Evolutionary conservation across 345 rosid genomes (phyloP).

Genomic region (Eucalyptus globulus): DNA sequence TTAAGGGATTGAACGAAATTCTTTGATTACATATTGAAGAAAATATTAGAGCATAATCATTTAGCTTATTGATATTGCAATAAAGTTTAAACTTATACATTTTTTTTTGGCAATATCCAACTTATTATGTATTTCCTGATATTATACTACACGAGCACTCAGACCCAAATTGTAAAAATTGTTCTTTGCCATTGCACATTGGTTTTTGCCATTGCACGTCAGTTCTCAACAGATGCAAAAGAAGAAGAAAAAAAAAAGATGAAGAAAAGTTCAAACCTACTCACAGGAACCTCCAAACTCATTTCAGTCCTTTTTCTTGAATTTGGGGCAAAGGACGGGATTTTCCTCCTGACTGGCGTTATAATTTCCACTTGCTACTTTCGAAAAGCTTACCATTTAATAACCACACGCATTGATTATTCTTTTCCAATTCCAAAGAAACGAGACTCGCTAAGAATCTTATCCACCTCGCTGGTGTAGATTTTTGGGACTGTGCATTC

Average conservation of each 20-base stretch:
- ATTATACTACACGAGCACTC: not conserved
- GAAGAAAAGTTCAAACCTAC: not conserved
- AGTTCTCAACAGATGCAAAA: not conserved
- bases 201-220: not conserved
- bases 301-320: not conserved
- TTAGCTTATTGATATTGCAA: not conserved
- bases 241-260: too few relatives aligned
- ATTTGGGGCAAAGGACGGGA: not conserved
- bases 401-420: not conserved
- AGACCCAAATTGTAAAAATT: not conserved
- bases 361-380: not conserved
- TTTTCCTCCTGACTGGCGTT: not conserved
- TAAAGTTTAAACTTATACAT: not conserved
- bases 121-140: not conserved
- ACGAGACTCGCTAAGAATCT: not conserved
- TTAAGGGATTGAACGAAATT: not conserved
- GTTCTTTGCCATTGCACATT: not conserved
- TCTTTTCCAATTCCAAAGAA: not conserved
- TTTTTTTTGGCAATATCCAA: not conserved
- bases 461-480: not conserved
- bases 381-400: not conserved
- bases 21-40: not conserved
- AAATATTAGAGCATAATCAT: not conserved
- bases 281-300: not conserved
- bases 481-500: not conserved